A percentile compares a stretch with the other conserved stretches of the same genome.
phyloP scores from a whole-genome alignment of 2,329 filamentous ascomycete species.

The Periconia digitata region DNA sequence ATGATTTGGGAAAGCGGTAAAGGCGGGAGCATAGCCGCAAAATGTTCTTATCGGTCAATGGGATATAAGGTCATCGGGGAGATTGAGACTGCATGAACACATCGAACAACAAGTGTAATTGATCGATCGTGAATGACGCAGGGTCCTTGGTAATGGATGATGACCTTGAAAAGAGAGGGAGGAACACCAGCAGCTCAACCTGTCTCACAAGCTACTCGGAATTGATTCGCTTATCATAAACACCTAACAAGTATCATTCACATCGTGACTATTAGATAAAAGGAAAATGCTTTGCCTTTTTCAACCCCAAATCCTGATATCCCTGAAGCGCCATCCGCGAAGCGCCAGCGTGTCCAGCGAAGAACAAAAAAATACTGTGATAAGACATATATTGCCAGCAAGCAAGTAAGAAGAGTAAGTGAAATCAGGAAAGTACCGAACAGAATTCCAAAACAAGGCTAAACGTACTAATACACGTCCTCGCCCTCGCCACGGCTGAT shows the following conservation, averaged over 20 bases:
- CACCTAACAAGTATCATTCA: neutral
- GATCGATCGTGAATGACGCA: too few relatives aligned
- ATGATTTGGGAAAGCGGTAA: too few relatives aligned
- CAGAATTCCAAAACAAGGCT: neutral
- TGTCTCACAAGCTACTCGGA: neutral
- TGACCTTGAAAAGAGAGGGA: neutral
- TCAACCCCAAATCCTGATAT: neutral
- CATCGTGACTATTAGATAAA: neutral
- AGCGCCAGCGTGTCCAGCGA: neutral
- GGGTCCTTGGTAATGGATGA: too few relatives aligned
- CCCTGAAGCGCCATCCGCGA: neutral
- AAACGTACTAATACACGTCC: conserved; percentile 25
- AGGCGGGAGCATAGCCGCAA: too few relatives aligned
- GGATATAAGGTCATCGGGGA: too few relatives aligned
- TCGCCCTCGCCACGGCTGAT: conserved; percentile 14
- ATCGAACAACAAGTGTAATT: too few relatives aligned
- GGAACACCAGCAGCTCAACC: too few relatives aligned
- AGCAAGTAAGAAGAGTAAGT: neutral
- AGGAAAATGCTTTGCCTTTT: neutral
- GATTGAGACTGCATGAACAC: too few relatives aligned
- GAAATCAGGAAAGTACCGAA: neutral
- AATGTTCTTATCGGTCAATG: too few relatives aligned
- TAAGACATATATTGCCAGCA: neutral
- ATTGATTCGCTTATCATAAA: neutral
- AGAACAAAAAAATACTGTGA: neutral